Evolutionary conservation across 106 monocot genomes (phyloP).

Genomic region (Agapanthus africanus): DNA sequence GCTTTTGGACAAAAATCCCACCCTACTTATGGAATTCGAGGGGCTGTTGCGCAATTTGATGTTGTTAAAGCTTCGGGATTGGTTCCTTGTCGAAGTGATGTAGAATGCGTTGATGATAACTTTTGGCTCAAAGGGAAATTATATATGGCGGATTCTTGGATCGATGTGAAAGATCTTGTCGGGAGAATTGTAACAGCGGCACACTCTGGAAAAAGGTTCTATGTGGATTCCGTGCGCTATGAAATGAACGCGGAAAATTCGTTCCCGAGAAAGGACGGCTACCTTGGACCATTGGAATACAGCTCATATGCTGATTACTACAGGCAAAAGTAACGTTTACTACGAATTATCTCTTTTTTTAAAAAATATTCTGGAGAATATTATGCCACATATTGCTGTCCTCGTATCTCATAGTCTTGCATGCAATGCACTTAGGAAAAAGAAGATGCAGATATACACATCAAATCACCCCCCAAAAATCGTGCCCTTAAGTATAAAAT

Average conservation of each 20-base stretch:
- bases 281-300: conserved; percentile 92
- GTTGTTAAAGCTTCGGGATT: conserved; percentile 89
- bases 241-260: conserved; percentile 98
- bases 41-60: conserved; percentile 90
- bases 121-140: conserved; percentile 41
- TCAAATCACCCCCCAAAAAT: too few species aligned
- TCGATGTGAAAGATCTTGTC: conserved; percentile 55
- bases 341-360: not conserved
- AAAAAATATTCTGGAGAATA: too few species aligned
- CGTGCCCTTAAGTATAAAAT: too few species aligned
- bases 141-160: conserved; percentile 75
- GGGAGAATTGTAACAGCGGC: conserved; percentile 94
- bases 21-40: conserved; percentile 97
- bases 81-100: conserved; percentile 41
- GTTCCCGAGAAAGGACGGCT: conserved; percentile 96
- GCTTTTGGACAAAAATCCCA: conserved; percentile 65
- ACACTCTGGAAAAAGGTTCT: conserved; percentile 96
- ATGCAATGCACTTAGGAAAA: too few species aligned
- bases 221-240: conserved; percentile 79
- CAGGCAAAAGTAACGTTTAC: conserved; percentile 71
- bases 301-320: conserved; percentile 98
- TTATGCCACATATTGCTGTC: too few species aligned
- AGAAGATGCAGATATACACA: too few species aligned
- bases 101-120: conserved; percentile 12
- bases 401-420: too few species aligned